These are phyloP conservation scores for Balansia obtecta DNA, from an alignment of 2,329 filamentous ascomycete species.

Conservation along the genomic window DNA sequence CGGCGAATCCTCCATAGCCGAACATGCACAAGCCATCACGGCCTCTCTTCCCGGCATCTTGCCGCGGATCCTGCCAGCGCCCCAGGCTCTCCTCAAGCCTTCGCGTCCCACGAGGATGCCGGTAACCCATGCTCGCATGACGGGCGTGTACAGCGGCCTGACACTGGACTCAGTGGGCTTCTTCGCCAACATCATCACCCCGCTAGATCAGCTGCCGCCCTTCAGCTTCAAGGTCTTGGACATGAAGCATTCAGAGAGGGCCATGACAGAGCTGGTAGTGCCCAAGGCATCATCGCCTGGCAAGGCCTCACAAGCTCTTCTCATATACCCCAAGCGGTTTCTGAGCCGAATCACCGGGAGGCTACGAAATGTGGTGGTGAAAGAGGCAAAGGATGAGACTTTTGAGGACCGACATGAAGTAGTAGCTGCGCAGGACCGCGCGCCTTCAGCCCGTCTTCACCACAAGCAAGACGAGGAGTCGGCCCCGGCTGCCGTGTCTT, in stretches of 20 bases:
- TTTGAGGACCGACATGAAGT: not conserved
- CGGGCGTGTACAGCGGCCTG: constrained; percentile 45
- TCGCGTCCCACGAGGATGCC: constrained; percentile 43
- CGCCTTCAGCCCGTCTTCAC: not conserved
- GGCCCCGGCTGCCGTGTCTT: not conserved
- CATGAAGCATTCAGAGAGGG: constrained; percentile 30
- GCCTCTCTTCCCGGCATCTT: constrained; percentile 45
- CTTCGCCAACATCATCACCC: constrained; percentile 49
- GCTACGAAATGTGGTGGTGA: not conserved
- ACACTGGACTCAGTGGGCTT: constrained; percentile 43
- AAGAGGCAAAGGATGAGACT: not conserved
- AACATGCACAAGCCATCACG: constrained; percentile 46
- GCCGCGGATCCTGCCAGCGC: constrained; percentile 48
- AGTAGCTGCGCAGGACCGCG: not conserved
- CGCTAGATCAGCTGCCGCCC: constrained; percentile 34
- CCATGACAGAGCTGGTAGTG: not conserved
- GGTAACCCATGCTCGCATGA: constrained; percentile 39
- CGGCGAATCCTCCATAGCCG: constrained; percentile 45
- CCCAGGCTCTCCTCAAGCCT: constrained; percentile 48
- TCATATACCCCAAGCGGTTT: not conserved
- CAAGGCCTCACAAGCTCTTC: not conserved
- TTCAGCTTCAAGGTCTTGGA: constrained; percentile 36
- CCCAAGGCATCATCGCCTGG: not conserved
- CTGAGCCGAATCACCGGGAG: not conserved
- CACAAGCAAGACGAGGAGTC: constrained; percentile 1